Evolutionary conservation across 2,329 filamentous ascomycete genomes (phyloP), one percentile per base, ranked within the genome.

Genomic region (Pseudogymnoascus sp.): DNA sequence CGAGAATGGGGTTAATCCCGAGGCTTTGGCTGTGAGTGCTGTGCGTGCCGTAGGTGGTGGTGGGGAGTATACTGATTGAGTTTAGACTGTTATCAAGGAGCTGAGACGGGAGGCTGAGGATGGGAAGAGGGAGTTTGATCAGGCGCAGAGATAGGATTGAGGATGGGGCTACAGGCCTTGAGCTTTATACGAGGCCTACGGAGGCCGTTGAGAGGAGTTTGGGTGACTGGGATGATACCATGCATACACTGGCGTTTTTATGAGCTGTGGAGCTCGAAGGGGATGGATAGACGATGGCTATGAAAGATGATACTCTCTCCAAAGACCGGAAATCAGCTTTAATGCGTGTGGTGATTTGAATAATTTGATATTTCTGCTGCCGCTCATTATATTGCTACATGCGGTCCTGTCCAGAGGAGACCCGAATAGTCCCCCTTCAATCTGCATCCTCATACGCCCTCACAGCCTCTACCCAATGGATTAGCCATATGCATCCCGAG

Each of bases 1-100:
- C 69, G 94, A 99, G 76, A 96, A 96, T 72, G 94, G 94, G 12
- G 91, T 97, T 31, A 96, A 96, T 72, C 94, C 94, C 0, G 93
- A 97, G 74, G 94, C 93, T 1, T 80, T 99, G 33, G 92, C 93
- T 23, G 94, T 97, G 82, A 72, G 91, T 69, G 2, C 11, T 49
- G 29, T 23, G 10, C 2, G 41, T 10, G n/a, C n/a, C 3, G n/a
- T 49, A n/a, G 11, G 6, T 16, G 38, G 7, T 55, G n/a, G 23
- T 21, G 29, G 52, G 52, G 19, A 8, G 21, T 26, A 59, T 59
- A 29, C 66, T 70, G 58, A 69, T 58, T 1, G 8, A 14, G 16
- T 29, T 21, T 61, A 73, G 71, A 66, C 70, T 55, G 71, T 73
- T 6, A 64, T 73, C 3, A 70, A 68, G 61, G 72, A 73, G 63